A percentile compares a stretch with the other conserved stretches of the same genome.
phyloP scores from a whole-genome alignment of 805 yeast genomes.

The Ogataea sp. region DNA sequence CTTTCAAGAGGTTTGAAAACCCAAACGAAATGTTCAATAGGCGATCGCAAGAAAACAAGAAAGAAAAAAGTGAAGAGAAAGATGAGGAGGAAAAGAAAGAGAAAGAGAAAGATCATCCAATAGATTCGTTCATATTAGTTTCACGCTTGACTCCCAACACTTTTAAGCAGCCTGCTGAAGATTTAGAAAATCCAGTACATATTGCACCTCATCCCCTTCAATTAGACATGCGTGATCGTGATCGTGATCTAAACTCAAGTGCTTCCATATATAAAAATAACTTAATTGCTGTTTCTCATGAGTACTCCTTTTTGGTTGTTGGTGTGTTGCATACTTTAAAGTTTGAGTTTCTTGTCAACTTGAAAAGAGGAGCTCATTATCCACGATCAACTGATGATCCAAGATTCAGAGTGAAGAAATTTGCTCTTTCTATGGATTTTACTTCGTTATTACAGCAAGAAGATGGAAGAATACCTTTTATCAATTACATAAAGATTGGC shows the following conservation, averaged over 20 bases:
- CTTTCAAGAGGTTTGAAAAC: constrained; percentile 26
- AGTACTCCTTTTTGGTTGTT: constrained; percentile 7
- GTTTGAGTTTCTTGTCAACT: too few relatives aligned
- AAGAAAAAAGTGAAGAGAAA: not conserved
- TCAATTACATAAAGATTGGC: constrained; percentile 39
- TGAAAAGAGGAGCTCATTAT: too few relatives aligned
- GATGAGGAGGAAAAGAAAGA: not conserved
- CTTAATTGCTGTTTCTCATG: constrained; percentile 6
- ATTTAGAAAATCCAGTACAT: too few relatives aligned
- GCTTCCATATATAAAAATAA: constrained; percentile 40
- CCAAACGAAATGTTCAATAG: constrained; percentile 4
- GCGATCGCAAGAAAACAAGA: not conserved
- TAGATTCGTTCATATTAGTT: not conserved
- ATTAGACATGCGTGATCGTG: too few relatives aligned
- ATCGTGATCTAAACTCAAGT: too few relatives aligned
- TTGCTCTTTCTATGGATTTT: too few relatives aligned
- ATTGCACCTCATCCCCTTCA: too few relatives aligned
- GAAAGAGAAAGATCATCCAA: not conserved
- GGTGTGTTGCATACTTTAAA: too few relatives aligned
- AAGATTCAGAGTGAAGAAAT: too few relatives aligned
- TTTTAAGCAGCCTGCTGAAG: constrained; percentile 25
- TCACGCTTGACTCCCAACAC: too few relatives aligned
- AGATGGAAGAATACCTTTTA: constrained; percentile 56
- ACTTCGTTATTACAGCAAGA: too few relatives aligned
- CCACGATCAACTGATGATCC: too few relatives aligned